Percentiles rank a stretch among this genome's conserved stretches.
phyloP scores from a whole-genome alignment of 306 rosid species.

The Trifolium subterraneum region DNA sequence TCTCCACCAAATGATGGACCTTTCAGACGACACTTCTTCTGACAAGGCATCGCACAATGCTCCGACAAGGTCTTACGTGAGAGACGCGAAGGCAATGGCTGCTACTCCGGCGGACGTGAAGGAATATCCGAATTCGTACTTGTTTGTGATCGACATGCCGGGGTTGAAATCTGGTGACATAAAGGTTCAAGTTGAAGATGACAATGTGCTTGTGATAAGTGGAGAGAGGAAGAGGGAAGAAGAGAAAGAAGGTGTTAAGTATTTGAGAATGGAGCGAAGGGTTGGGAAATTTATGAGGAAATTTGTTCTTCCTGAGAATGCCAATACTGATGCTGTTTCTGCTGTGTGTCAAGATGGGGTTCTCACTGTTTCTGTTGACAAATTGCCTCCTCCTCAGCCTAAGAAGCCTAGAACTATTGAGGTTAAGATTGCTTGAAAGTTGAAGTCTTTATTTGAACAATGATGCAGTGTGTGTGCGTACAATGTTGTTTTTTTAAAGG shows the following conservation, averaged over 20 bases:
- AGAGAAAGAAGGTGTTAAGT: constrained; percentile 76
- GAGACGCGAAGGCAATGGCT: constrained; percentile 92
- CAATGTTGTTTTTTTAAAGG: too few species aligned
- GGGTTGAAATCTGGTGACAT: constrained; percentile 81
- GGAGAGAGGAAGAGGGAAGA: constrained; percentile 94
- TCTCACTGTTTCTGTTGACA: constrained; percentile 69
- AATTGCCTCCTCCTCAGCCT: constrained; percentile 91
- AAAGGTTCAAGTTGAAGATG: constrained; percentile 90
- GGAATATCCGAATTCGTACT: constrained; percentile 67
- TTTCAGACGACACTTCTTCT: constrained; percentile 50
- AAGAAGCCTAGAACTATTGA: constrained; percentile 82
- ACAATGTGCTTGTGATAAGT: constrained; percentile 68
- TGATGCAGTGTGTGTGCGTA: too few species aligned
- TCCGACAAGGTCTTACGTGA: constrained; percentile 63
- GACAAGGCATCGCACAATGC: constrained; percentile 44
- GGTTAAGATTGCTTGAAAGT: constrained; percentile 66
- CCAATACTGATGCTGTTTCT: constrained; percentile 58
- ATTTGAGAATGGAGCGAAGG: constrained; percentile 84
- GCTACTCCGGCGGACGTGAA: constrained; percentile 85
- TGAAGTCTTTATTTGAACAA: too few species aligned
- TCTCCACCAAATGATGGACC: constrained; percentile 64
- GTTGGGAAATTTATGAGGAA: constrained; percentile 85
- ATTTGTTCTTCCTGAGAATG: constrained; percentile 87
- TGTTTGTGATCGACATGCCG: constrained; percentile 86
- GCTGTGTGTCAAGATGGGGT: constrained; percentile 88